Conservation (phyloP, 2,329 filamentous ascomycete genomes). For the Gnomoniopsis smithogilvyi region DNA sequence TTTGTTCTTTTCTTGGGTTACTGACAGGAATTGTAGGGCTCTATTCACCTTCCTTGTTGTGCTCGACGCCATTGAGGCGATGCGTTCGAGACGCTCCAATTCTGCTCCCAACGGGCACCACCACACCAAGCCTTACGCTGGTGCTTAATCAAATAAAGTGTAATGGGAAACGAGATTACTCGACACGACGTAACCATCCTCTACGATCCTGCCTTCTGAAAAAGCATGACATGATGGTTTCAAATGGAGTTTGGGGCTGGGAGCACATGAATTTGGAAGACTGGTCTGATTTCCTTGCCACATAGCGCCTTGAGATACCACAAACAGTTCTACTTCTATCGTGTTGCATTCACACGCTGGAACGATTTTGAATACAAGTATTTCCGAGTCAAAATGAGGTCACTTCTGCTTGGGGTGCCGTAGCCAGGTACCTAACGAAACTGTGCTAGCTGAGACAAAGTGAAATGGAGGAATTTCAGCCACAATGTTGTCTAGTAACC, state of each 20-base stretch:
- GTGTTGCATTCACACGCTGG: neutral
- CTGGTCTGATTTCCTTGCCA: neutral
- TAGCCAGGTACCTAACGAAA: no score
- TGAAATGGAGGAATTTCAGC: no score
- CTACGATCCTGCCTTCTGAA: neutral
- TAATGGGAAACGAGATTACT: neutral
- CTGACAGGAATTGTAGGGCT: slow-evolving; percentile 31
- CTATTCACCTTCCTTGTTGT: slow-evolving; percentile 46
- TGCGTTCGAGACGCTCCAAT: slow-evolving; percentile 38
- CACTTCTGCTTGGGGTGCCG: no score
- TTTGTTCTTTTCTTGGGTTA: no score
- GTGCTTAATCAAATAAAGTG: slow-evolving; percentile 12
- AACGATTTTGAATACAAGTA: no score
- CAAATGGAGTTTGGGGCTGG: neutral
- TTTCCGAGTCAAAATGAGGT: no score
- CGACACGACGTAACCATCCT: neutral
- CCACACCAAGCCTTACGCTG: slow-evolving; percentile 21
- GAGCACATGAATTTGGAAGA: neutral
- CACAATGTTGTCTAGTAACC: no score
- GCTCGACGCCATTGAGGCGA: slow-evolving; percentile 42
- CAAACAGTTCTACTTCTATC: neutral
- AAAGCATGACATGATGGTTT: neutral
- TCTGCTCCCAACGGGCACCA: slow-evolving; percentile 16
- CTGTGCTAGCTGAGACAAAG: no score
- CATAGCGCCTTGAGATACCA: neutral